Percentiles rank a stretch among this genome's conserved stretches.
These are phyloP conservation scores for Lagenidium giganteum DNA, from an alignment of 352 stramenopile species.

Conservation along the genomic window DNA sequence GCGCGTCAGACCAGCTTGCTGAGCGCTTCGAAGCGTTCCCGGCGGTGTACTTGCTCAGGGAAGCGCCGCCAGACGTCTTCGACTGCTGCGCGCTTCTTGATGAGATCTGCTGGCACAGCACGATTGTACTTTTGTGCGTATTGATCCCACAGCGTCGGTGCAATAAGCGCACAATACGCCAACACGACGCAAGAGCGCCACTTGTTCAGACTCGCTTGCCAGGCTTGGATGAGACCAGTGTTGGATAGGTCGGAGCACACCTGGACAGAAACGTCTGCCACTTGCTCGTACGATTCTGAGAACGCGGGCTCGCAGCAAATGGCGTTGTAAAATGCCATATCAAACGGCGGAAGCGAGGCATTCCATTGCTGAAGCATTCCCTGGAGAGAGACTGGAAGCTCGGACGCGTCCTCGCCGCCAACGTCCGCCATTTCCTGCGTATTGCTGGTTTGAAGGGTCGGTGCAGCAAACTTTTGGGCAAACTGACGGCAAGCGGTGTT, in stretches of 20 bases:
- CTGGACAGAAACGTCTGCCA: constrained; percentile 52
- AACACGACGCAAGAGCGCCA: constrained; percentile 67
- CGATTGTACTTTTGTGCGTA: constrained; percentile 58
- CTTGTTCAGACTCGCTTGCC: constrained; percentile 42
- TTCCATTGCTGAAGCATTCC: constrained; percentile 55
- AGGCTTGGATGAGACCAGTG: constrained; percentile 26
- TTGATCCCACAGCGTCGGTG: constrained; percentile 54
- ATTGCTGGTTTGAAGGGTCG: constrained; percentile 19
- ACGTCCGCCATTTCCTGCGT: constrained; percentile 20
- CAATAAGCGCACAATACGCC: constrained; percentile 63
- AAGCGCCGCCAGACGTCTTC: constrained; percentile 38
- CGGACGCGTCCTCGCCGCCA: constrained; percentile 59
- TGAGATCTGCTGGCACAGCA: constrained; percentile 39
- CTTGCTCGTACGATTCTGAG: constrained; percentile 42
- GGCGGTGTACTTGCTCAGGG: constrained; percentile 43
- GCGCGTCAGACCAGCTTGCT: no score
- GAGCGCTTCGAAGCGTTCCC: constrained; percentile 53
- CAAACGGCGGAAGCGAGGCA: constrained; percentile 64
- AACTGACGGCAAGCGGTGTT: constrained; percentile 61
- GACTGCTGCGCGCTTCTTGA: constrained; percentile 23
- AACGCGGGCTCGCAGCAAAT: constrained; percentile 75
- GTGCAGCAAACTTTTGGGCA: constrained; percentile 47
- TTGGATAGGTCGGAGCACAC: constrained; percentile 33
- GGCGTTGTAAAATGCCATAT: constrained; percentile 70
- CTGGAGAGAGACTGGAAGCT: constrained; percentile 43